Evolutionary conservation across 2,329 filamentous ascomycete genomes (phyloP), one percentile per base, ranked within the genome.

Genomic region (Paradendryphiella salina): DNA sequence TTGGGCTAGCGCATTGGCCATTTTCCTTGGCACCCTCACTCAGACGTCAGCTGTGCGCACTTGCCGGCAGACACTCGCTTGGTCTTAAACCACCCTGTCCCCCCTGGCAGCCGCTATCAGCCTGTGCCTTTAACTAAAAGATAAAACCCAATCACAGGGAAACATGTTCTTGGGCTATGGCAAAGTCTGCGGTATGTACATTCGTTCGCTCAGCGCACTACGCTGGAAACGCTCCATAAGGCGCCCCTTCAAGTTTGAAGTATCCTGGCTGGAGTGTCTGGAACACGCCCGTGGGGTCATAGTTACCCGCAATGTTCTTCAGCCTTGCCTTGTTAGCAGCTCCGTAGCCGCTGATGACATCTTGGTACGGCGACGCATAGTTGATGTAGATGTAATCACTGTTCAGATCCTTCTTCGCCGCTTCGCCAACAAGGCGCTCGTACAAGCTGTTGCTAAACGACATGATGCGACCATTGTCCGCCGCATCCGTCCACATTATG

Each of bases 291-390:
- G 50, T 50, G 3, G 60, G 63, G 33, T 65, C 61, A 9, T 59
- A 61, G 31, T 50, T 37, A 18, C 31, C 41, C 14, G 59, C 50
- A 32, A 66, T 51, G 8, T 38, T 32, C 41, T 56, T 52, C 40
- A 64, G 31, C 21, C 52, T 64, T 42, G 61, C 46, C 49, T 69
- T 56, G 43, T 75, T 79, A 4, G 50, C 58, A 14, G 56, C 35
- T 0, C 77, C 77, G 53, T 80, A 80, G 28, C 72, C 70, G 4
- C 57, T 52, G 32, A 79, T 59, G 4, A 75, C 70, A 53, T 75
- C 70, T 57, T 79, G 76, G 48, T 69, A 74, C 50, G 68, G 64
- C 36, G 69, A 73, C 9, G 75, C 77, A 52, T 80, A 79, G 56
- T 79, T 79, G 72, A 79, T 75, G 57, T 79, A 79, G 23, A 78